Percentiles rank a stretch among this genome's conserved stretches.
These are phyloP conservation scores for Pseudogymnoascus sp. DNA, from an alignment of 2,329 filamentous ascomycete species.

Conservation along the genomic window DNA sequence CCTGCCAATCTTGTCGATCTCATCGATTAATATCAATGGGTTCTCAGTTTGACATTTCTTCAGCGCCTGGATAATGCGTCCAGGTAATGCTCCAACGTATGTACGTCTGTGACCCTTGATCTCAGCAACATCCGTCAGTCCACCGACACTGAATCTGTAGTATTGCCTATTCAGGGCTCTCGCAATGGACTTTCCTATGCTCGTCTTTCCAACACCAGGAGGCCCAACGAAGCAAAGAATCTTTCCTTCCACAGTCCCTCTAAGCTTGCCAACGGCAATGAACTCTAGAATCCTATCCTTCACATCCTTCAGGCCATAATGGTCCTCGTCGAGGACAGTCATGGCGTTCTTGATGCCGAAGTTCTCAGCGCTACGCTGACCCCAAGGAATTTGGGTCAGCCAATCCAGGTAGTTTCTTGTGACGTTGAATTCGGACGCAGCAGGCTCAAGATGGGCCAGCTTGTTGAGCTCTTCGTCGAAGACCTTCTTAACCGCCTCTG, in stretches of 20 bases:
- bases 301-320: conserved; percentile 94
- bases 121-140: conserved; percentile 93
- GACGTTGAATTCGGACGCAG: conserved; percentile 96
- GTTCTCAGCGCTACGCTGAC: conserved; percentile 89
- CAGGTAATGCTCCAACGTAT: conserved; percentile 91
- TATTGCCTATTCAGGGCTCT: conserved; percentile 91
- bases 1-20: conserved; percentile 95
- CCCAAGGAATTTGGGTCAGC: conserved; percentile 98
- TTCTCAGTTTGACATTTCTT: conserved; percentile 99
- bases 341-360: conserved; percentile 91
- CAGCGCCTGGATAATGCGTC: conserved; percentile 92
- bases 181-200: conserved; percentile 96
- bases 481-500: conserved; percentile 90
- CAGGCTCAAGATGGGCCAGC: conserved; percentile 87
- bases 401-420: conserved; percentile 98
- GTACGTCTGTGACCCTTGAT: conserved; percentile 97
- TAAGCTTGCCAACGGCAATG: conserved; percentile 93
- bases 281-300: conserved; percentile 98
- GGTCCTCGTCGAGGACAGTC: conserved; percentile 87
- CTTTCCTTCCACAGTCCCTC: conserved; percentile 95
- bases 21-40: conserved; percentile 90
- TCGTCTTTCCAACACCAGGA: conserved; percentile 96
- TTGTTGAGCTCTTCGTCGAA: conserved; percentile 99
- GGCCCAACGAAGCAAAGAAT: conserved; percentile 97
- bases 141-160: conserved; percentile 96